Percentiles rank a stretch among this genome's conserved stretches.
Evolutionary conservation across 768 basidiomycete genomes (phyloP).

Genomic region (Auriscalpium microsporum): DNA sequence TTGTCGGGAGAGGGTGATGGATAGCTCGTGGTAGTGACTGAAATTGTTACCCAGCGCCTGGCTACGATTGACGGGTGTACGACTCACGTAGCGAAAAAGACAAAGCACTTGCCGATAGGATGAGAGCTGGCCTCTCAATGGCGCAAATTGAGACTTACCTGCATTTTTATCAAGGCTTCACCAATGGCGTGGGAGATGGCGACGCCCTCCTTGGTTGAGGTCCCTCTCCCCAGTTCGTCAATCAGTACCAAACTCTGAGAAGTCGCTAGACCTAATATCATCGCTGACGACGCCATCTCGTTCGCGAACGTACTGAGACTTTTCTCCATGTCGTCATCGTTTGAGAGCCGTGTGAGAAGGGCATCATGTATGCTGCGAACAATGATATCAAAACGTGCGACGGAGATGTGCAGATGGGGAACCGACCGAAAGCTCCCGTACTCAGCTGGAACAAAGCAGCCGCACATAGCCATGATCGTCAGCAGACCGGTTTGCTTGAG

Average conservation of each 20-base stretch:
- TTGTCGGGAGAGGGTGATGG: slow-evolving; percentile 63
- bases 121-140: not conserved
- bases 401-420: not conserved
- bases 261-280: slow-evolving; percentile 80
- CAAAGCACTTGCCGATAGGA: slow-evolving; percentile 49
- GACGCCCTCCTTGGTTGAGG: slow-evolving; percentile 72
- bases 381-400: not conserved
- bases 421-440: slow-evolving; percentile 80
- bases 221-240: slow-evolving; percentile 92
- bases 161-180: slow-evolving; percentile 62
- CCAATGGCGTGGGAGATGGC: slow-evolving; percentile 82
- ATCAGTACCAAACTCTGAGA: slow-evolving; percentile 69
- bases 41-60: too few relatives aligned
- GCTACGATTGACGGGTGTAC: not conserved
- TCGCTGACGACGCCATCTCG: slow-evolving; percentile 88
- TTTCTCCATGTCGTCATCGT: slow-evolving; percentile 89
- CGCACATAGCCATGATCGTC: slow-evolving; percentile 79
- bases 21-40: slow-evolving; percentile 77
- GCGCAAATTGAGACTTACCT: slow-evolving; percentile 36
- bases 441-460: slow-evolving; percentile 88
- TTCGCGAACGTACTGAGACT: slow-evolving; percentile 90
- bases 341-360: slow-evolving; percentile 80
- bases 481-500: slow-evolving; percentile 81
- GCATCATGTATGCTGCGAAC: slow-evolving; percentile 64
- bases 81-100: slow-evolving; percentile 83